Evolutionary conservation across 1,139 yeast species (phyloP).

Genomic region (Nakaseomyces nivariensis): DNA sequence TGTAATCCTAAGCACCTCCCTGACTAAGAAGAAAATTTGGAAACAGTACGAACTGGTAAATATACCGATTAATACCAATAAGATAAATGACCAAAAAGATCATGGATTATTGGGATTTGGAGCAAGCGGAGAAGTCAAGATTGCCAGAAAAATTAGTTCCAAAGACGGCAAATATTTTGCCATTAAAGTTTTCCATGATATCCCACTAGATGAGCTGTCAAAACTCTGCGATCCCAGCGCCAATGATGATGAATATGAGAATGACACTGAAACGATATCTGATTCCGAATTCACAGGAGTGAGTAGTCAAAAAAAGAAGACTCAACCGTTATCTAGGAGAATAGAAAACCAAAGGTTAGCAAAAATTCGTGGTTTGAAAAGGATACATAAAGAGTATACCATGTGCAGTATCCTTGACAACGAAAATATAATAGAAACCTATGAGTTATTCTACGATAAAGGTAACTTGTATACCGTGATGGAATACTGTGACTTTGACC

Average conservation of each 20-base stretch:
- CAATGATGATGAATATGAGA: background rate
- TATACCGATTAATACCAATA: background rate
- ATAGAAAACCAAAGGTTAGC: background rate
- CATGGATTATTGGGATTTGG: conserved; percentile 37
- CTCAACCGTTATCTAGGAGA: background rate
- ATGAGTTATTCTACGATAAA: conserved; percentile 51
- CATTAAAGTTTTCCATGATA: conserved; percentile 1
- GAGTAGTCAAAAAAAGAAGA: no score
- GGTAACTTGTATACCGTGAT: conserved; percentile 81
- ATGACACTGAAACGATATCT: background rate
- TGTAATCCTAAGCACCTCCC: background rate
- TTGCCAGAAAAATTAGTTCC: conserved; percentile 57
- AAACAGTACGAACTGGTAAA: background rate
- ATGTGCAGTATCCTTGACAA: conserved; percentile 91
- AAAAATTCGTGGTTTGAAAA: conserved; percentile 41
- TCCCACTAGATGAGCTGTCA: background rate
- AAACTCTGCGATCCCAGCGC: background rate
- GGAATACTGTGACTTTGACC: conserved; percentile 93
- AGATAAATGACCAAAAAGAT: background rate
- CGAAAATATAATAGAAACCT: conserved; percentile 81
- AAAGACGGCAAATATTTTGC: conserved; percentile 71
- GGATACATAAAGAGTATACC: conserved; percentile 90
- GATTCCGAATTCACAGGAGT: background rate
- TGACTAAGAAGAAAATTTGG: background rate
- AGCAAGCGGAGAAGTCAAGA: conserved; percentile 88